Evolutionary conservation across 192 early-diverging fungal genomes (phyloP).

Genomic region (Coemansia sp.): DNA sequence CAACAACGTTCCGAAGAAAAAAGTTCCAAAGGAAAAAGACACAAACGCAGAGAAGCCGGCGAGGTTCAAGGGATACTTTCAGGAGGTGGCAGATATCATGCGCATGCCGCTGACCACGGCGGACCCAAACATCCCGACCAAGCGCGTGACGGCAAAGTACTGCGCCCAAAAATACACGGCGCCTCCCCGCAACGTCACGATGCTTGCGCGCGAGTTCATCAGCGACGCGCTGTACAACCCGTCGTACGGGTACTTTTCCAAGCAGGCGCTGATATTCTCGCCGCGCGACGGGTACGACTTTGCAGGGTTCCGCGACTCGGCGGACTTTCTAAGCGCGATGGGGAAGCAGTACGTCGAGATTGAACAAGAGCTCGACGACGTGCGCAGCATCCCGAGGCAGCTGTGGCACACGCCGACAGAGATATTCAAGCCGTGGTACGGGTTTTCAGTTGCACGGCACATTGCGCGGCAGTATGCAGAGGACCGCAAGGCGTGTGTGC

Average conservation of each 20-base stretch:
- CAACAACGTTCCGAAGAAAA: background rate
- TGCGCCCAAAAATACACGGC: conserved; percentile 21
- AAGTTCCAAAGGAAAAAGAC: background rate
- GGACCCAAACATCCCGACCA: conserved; percentile 29
- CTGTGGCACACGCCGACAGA: conserved; percentile 99
- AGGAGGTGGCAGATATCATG: conserved; percentile 39
- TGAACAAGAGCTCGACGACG: conserved; percentile 71
- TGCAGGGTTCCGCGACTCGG: conserved; percentile 61
- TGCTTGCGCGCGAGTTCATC: conserved; percentile 89
- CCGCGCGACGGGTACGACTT: conserved; percentile 64
- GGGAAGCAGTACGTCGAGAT: conserved; percentile 76
- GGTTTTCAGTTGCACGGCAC: conserved; percentile 86
- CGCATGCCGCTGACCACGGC: conserved; percentile 46
- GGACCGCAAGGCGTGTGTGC: conserved; percentile 18
- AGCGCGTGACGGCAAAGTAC: conserved; percentile 40
- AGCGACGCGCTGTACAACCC: conserved; percentile 95
- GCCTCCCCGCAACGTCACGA: conserved; percentile 60
- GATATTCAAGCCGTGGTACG: conserved; percentile 90
- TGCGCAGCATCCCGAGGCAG: conserved; percentile 77
- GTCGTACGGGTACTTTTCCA: conserved; percentile 96
- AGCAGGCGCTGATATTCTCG: conserved; percentile 83
- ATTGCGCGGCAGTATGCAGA: conserved; percentile 76
- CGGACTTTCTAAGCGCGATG: conserved; percentile 72
- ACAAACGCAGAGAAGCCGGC: conserved; percentile 1
- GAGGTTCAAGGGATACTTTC: conserved; percentile 23